A percentile compares a stretch with the other conserved stretches of the same genome.
These are phyloP conservation scores for Mycena venus DNA, from an alignment of 768 basidiomycete genomes.

Conservation along the genomic window DNA sequence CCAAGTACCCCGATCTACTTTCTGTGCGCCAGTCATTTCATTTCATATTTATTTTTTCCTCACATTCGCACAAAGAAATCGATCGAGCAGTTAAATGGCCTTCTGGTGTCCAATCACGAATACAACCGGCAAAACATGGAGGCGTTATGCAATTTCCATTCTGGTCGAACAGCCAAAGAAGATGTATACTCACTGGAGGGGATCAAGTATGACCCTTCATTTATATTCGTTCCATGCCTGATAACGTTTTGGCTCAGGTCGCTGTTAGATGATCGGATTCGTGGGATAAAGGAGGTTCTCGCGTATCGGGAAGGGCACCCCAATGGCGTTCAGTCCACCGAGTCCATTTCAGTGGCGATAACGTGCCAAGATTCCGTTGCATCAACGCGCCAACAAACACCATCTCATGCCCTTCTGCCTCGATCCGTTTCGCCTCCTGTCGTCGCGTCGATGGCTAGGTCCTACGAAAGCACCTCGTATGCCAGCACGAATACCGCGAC, in stretches of 20 bases:
- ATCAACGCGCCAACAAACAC: slow-evolving; percentile 14
- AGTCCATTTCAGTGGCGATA: not conserved
- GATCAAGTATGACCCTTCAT: slow-evolving; percentile 49
- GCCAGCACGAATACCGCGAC: slow-evolving; percentile 4
- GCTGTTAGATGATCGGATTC: slow-evolving; percentile 51
- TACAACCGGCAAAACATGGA: slow-evolving; percentile 39
- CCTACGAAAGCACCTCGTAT: slow-evolving; percentile 13
- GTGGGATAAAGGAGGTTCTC: slow-evolving; percentile 53
- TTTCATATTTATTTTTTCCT: not conserved
- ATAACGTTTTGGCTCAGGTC: slow-evolving; percentile 5
- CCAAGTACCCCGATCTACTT: slow-evolving; percentile 43
- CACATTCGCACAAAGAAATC: slow-evolving; percentile 43
- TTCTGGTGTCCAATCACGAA: slow-evolving; percentile 47
- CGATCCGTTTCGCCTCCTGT: not conserved
- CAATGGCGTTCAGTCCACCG: not conserved
- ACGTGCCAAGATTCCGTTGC: slow-evolving; percentile 1
- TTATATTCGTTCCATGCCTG: not conserved
- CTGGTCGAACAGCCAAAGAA: slow-evolving; percentile 37
- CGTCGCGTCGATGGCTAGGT: not conserved
- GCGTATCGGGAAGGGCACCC: slow-evolving; percentile 30
- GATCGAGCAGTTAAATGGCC: slow-evolving; percentile 39
- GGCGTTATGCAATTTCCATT: slow-evolving; percentile 41
- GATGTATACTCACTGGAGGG: slow-evolving; percentile 59
- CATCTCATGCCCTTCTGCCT: not conserved
- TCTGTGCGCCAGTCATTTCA: slow-evolving; percentile 33